A percentile compares a stretch with the other conserved stretches of the same genome.
These are phyloP conservation scores for Heimioporus punctisporus DNA, from an alignment of 1,284 basidiomycete genomes.

Conservation along the genomic window DNA sequence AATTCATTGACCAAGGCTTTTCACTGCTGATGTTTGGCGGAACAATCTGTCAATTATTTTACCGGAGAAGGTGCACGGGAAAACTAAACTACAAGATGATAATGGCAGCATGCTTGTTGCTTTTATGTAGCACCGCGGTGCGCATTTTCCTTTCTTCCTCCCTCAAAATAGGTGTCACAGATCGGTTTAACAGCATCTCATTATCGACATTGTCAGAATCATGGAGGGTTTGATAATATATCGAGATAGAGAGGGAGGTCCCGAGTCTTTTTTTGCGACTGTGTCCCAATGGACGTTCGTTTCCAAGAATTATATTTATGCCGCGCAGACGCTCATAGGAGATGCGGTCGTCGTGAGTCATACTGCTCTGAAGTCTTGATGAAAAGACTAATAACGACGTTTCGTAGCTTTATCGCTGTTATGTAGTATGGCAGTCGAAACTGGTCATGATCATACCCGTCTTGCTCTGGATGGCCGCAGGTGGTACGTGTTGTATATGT, in stretches of 20 bases:
- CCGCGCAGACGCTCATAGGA: slow-evolving; percentile 1
- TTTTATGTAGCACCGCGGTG: slow-evolving; percentile 6
- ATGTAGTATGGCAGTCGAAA: slow-evolving; percentile 1
- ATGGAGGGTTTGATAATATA: background rate
- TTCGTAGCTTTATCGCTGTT: slow-evolving; percentile 5
- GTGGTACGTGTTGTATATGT: background rate
- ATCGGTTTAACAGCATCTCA: slow-evolving; percentile 1
- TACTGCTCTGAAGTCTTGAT: background rate
- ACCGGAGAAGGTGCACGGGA: background rate
- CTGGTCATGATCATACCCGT: slow-evolving; percentile 1
- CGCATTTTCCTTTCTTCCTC: background rate
- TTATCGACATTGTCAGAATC: slow-evolving; percentile 4
- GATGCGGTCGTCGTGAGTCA: slow-evolving; percentile 1
- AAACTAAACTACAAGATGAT: slow-evolving; percentile 1
- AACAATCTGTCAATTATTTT: slow-evolving; percentile 4
- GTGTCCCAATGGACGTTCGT: slow-evolving; percentile 6
- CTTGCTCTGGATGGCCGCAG: background rate
- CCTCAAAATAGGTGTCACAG: too few relatives aligned
- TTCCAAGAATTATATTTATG: slow-evolving; percentile 1
- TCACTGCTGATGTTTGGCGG: slow-evolving; percentile 10
- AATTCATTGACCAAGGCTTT: background rate
- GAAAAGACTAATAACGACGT: too few relatives aligned
- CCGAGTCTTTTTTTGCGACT: background rate
- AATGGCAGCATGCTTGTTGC: background rate
- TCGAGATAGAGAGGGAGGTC: background rate